Base-by-base conservation (phyloP, 352 stramenopile species). In the Phytophthora litchii region DNA sequence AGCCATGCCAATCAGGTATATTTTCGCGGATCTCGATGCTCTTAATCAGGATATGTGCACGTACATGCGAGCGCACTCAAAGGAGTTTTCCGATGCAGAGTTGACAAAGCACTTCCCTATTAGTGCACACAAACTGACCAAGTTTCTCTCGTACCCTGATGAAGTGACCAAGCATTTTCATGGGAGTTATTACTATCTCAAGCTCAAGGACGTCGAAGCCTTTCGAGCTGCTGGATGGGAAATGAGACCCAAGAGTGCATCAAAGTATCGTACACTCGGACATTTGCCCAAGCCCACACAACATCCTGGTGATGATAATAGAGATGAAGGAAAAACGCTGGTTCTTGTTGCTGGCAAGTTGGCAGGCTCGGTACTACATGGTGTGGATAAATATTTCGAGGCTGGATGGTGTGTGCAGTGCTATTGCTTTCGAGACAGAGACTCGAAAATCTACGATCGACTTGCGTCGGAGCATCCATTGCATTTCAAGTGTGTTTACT, bases 11-110 rank as follows among this genome's bases (percentile, higher is more conserved):
- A 48, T 31, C 14, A 35, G 49, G 36, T 55, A 66, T 42, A 51
- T 67, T 60, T 67, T 55, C 50, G 58, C 58, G n/a, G 58, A 66
- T 32, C 58, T 66, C 27, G 58, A 66, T 46, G 58, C 51, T 3
- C 31, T 66, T 5, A 60, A 66, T 42, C 49, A 66, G 37, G 49
- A 66, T 20, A 50, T 66, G 19, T 49, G 27, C 32, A 43, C 32
- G 25, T 60, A 61, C 42, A 66, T 66, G 42, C 27, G 35, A 13
- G 21, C 41, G 7, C 40, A 66, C 35, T 34, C 42, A 19, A 61
- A 44, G 11, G 50, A 60, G 10, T 60, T 66, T 38, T 61, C 58
- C 4, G 27, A 48, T 37, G 48, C 56, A 29, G 49, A 54, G 20
- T 31, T 61, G 16, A 43, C 41, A 8, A 54, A 60, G 32, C 42